These are phyloP conservation scores for Pochonia chlamydosporia DNA, from an alignment of 2,329 filamentous ascomycete species.

Conservation along the genomic window DNA sequence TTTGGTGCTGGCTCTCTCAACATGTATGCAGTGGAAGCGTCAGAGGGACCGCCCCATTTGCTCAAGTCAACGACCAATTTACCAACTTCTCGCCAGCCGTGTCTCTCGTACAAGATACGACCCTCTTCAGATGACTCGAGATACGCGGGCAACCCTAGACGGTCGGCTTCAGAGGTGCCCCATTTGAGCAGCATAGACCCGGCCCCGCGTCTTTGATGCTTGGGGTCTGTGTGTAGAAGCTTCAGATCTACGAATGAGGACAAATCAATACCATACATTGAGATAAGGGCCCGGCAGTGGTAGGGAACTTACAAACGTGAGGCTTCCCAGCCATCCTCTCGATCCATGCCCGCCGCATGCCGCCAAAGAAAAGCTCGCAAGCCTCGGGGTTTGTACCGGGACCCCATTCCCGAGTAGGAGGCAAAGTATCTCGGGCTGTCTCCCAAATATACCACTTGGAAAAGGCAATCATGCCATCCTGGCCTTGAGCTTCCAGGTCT, in stretches of 20 bases:
- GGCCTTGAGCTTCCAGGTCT: conserved; percentile 18
- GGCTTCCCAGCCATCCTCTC: conserved; percentile 24
- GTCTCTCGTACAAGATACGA: conserved; percentile 26
- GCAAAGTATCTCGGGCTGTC: conserved; percentile 14
- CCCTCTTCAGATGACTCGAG: conserved; percentile 30
- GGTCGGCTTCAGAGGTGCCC: conserved; percentile 29
- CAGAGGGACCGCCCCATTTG: conserved; percentile 21
- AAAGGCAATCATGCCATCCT: conserved; percentile 27
- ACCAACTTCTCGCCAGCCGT: conserved; percentile 27
- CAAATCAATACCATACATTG: background rate
- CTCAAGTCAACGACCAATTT: conserved; percentile 19
- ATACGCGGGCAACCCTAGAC: conserved; percentile 27
- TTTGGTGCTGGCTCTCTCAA: conserved; percentile 10
- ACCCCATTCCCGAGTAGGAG: conserved; percentile 19
- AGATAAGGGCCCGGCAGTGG: background rate
- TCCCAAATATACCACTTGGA: conserved; percentile 29
- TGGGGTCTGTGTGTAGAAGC: conserved; percentile 30
- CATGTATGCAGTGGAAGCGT: conserved; percentile 17
- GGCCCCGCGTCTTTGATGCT: conserved; percentile 29
- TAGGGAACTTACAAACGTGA: conserved; percentile 26
- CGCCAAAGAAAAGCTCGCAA: conserved; percentile 24
- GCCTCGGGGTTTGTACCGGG: conserved; percentile 27
- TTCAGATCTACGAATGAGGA: conserved; percentile 24
- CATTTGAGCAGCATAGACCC: conserved; percentile 27
- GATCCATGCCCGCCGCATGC: conserved; percentile 23